phyloP scores from a whole-genome alignment of 2,329 filamentous ascomycete genomes.

The Nemania sp. region DNA sequence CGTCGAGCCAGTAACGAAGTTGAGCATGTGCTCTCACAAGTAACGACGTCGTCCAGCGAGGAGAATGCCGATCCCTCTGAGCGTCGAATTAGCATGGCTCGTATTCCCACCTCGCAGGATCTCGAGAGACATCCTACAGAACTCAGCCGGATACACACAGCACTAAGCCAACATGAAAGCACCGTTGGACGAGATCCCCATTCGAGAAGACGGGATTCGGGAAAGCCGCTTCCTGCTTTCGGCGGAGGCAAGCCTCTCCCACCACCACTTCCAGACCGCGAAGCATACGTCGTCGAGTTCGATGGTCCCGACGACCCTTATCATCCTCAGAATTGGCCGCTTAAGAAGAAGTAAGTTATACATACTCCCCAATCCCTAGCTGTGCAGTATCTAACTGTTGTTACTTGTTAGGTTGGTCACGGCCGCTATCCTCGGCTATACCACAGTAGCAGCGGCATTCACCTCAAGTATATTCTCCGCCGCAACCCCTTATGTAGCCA shows the following conservation, averaged over 20 bases:
- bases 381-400: slow-evolving; percentile 4
- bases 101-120: slow-evolving; percentile 73
- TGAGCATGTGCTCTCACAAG: slow-evolving; percentile 68
- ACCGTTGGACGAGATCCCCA: slow-evolving; percentile 73
- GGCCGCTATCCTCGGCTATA: slow-evolving; percentile 76
- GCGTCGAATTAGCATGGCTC: slow-evolving; percentile 65
- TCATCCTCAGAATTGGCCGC: slow-evolving; percentile 88
- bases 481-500: slow-evolving; percentile 68
- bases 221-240: slow-evolving; percentile 73
- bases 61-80: slow-evolving; percentile 47
- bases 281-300: slow-evolving; percentile 87
- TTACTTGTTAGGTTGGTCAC: slow-evolving; percentile 65
- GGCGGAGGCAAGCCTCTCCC: slow-evolving; percentile 81
- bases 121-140: slow-evolving; percentile 77
- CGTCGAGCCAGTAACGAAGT: slow-evolving; percentile 65
- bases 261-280: slow-evolving; percentile 74
- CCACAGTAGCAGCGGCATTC: slow-evolving; percentile 78
- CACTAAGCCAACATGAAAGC: slow-evolving; percentile 74
- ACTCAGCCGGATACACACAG: slow-evolving; percentile 77
- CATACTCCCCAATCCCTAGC: not conserved
- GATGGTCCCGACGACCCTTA: slow-evolving; percentile 85
- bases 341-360: slow-evolving; percentile 77
- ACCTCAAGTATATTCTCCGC: slow-evolving; percentile 81
- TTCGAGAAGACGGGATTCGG: slow-evolving; percentile 62
- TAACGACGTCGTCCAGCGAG: slow-evolving; percentile 61